A percentile compares a stretch with the other conserved stretches of the same genome.
These are phyloP conservation scores for Hebeloma cylindrosporum DNA, from an alignment of 768 basidiomycete species.

Conservation along the genomic window DNA sequence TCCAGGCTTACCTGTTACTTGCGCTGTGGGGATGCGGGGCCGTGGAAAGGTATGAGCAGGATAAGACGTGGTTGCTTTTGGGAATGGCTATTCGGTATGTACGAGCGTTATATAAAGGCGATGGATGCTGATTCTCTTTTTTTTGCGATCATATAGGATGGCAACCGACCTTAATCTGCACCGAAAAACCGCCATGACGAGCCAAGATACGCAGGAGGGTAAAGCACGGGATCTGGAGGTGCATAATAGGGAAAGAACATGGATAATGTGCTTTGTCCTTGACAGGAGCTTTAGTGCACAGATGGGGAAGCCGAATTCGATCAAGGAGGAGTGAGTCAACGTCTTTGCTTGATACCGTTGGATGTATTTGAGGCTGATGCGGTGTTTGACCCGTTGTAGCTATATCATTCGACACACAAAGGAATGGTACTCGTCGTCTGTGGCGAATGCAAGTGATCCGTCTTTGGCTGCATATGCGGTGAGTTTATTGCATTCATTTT, in stretches of 20 bases:
- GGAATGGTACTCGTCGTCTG: constrained; percentile 70
- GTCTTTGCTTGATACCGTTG: constrained; percentile 2
- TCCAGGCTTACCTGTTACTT: constrained; percentile 91
- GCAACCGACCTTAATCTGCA: constrained; percentile 95
- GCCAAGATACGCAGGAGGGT: constrained; percentile 75
- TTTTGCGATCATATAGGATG: constrained; percentile 56
- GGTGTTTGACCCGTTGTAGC: constrained; percentile 42
- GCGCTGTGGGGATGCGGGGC: constrained; percentile 91
- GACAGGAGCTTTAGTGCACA: constrained; percentile 92
- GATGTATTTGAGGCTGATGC: constrained; percentile 8
- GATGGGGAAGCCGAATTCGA: constrained; percentile 94
- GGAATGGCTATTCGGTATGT: constrained; percentile 82
- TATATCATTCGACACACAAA: constrained; percentile 84
- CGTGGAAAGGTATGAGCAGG: constrained; percentile 95
- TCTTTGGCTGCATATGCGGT: constrained; percentile 79
- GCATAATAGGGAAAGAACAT: constrained; percentile 92
- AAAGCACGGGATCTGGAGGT: constrained; percentile 79
- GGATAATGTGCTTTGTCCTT: constrained; percentile 84
- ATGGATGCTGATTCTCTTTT: constrained; percentile 4
- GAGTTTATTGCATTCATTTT: constrained; percentile 28
- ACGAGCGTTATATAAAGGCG: background rate
- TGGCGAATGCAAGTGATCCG: constrained; percentile 63
- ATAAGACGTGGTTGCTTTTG: constrained; percentile 88
- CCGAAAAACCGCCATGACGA: constrained; percentile 68
- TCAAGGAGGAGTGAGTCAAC: constrained; percentile 84